phyloP scores from a whole-genome alignment of 306 rosid genomes.

The Sindora glabra region DNA sequence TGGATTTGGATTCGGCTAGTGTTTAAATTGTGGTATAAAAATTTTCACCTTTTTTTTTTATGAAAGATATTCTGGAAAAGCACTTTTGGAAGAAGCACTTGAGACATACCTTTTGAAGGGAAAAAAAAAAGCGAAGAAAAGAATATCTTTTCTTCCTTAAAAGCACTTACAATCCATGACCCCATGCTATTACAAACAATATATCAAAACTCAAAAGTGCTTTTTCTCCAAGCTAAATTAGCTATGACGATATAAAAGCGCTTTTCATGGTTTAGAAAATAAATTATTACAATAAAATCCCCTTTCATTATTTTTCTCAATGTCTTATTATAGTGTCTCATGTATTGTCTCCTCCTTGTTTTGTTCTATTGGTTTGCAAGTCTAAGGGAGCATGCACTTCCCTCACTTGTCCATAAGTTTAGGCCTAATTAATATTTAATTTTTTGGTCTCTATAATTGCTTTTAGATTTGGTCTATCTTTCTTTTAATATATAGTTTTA shows the following conservation, averaged over 20 bases:
- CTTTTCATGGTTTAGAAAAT: background rate
- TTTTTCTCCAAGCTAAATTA: no score
- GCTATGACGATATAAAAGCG: no score
- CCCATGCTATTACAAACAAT: background rate
- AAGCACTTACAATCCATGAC: background rate
- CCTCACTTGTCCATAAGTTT: background rate
- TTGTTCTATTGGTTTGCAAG: no score
- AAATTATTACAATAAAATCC: background rate
- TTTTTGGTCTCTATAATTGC: no score
- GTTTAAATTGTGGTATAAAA: background rate
- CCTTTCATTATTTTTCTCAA: background rate
- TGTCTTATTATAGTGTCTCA: no score
- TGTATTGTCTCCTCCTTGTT: no score
- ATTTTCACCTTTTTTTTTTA: slow-evolving; percentile 11
- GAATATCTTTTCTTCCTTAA: background rate
- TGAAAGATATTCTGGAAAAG: background rate
- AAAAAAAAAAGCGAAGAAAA: background rate
- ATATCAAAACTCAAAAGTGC: no score
- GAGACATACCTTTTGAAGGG: background rate
- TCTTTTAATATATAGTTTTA: no score
- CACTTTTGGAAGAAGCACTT: background rate
- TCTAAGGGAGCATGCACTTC: background rate
- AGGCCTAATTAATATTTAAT: background rate
- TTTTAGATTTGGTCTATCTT: no score
- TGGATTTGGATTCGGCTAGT: background rate